Evolutionary conservation across 768 basidiomycete genomes (phyloP).

Genomic region (Hygrophorus pudorinus): DNA sequence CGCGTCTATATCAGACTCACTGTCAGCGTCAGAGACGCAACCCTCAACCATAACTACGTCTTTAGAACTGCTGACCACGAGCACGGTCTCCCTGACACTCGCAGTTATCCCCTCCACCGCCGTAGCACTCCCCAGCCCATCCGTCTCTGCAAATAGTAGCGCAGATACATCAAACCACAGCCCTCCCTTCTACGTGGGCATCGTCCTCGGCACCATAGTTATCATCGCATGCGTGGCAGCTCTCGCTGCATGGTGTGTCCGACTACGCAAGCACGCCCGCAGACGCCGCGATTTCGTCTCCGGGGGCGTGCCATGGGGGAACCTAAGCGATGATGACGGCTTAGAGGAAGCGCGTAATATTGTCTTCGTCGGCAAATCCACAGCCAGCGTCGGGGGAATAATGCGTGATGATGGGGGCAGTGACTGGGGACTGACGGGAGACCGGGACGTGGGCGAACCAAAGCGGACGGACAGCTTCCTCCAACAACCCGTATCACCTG

Average conservation of each 20-base stretch:
- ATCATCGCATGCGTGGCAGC: constrained; percentile 34
- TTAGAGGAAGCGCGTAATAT: constrained; percentile 14
- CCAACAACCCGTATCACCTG: constrained; percentile 10
- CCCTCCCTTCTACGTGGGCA: constrained; percentile 38
- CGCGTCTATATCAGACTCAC: neutral
- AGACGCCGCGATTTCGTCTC: constrained; percentile 25
- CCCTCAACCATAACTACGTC: neutral
- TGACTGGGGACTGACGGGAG: constrained; percentile 28
- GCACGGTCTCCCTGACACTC: constrained; percentile 2
- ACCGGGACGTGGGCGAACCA: constrained; percentile 34
- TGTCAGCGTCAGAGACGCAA: neutral
- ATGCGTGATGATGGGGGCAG: constrained; percentile 18
- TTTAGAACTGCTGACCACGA: neutral
- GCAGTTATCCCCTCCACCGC: constrained; percentile 10
- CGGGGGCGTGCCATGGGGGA: constrained; percentile 27
- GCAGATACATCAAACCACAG: constrained; percentile 13
- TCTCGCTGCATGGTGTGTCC: constrained; percentile 39
- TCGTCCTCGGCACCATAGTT: constrained; percentile 38
- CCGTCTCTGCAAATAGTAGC: constrained; percentile 4
- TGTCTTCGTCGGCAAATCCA: constrained; percentile 14
- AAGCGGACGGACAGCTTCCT: constrained; percentile 22
- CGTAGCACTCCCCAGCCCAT: neutral
- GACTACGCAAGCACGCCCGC: constrained; percentile 26
- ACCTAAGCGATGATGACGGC: constrained; percentile 14
- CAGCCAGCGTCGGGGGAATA: constrained; percentile 14